These are phyloP conservation scores for Diaporthe sp. DNA, from an alignment of 2,329 filamentous ascomycete genomes.

Conservation along the genomic window DNA sequence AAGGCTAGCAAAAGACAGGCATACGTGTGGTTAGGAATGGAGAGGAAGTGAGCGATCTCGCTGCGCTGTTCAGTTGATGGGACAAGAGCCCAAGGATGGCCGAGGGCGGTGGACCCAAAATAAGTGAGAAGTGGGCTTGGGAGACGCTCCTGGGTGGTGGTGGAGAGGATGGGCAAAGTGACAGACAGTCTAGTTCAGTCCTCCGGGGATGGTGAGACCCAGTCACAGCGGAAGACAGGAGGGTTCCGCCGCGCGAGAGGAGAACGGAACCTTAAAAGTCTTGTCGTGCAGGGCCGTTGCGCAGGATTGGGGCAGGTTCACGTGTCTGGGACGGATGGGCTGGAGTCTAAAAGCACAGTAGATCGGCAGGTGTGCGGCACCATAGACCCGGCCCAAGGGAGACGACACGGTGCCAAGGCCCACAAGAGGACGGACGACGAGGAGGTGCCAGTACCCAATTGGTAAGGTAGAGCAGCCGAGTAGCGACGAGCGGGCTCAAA, in stretches of 20 bases:
- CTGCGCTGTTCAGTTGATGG: background rate
- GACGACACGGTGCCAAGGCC: slow-evolving; percentile 32
- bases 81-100: background rate
- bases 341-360: slow-evolving; percentile 24
- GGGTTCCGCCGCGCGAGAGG: slow-evolving; percentile 25
- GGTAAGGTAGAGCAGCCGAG: background rate
- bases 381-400: slow-evolving; percentile 31
- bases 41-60: background rate
- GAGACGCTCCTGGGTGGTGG: background rate
- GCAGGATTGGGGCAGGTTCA: slow-evolving; percentile 6
- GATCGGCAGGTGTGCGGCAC: slow-evolving; percentile 22
- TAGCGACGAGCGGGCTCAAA: background rate
- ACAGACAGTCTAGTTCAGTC: slow-evolving; percentile 5
- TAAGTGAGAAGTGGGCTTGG: background rate
- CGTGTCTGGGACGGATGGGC: slow-evolving; percentile 23
- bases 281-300: slow-evolving; percentile 20
- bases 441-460: background rate
- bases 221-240: slow-evolving; percentile 15
- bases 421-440: slow-evolving; percentile 1
- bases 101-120: background rate
- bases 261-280: slow-evolving; percentile 23
- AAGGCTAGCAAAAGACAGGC: background rate
- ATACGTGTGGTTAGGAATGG: background rate
- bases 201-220: background rate
- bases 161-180: background rate